Evolutionary conservation across 2,329 filamentous ascomycete species (phyloP), one percentile per base, ranked within the genome.

Genomic region (Colletotrichum costaricense): DNA sequence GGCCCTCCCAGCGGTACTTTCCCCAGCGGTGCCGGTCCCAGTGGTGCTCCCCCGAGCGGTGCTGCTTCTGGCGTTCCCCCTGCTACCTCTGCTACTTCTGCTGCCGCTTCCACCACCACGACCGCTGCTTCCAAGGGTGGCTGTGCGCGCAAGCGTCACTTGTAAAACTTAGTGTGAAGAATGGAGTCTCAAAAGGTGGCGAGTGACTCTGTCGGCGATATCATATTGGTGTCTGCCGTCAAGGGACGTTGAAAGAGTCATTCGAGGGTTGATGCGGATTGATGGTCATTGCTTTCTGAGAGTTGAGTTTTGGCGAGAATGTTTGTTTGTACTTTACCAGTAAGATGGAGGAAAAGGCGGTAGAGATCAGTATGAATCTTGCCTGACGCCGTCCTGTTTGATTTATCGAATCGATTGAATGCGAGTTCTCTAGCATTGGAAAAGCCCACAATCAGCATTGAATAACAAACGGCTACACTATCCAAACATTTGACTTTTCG

Each of bases 61-160:
- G 19, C 59, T 19, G 59, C 14, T 38, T 63, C 59, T 26, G 24
- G 33, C 33, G 33, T 35, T 35, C 33, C 33, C 8, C 22, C 59
- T 26, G 35, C 59, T 42, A 24, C 26, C 59, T 63, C 59, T 42
- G 59, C 59, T 38, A 63, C 59, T 42, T 42, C 38, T 42, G 38
- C 38, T 42, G 38, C 38, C 38, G 16, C 38, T 42, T 16, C 38
- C 38, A 19, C 5, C 16, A 42, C 38, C 38, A 42, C 38, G 6
- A 42, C 38, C 8, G 38, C 38, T 7, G 38, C 38, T 19, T 73
- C 76, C 0, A 85, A 87, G 63, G 86, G 86, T 52, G 72, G 88
- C 28, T 79, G 19, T 49, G 42, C 42, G 42, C 42, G 42, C 19
- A n/a, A 49, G 42, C 42, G 42, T 22, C 42, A 22, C 42, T 49